phyloP scores from a whole-genome alignment of 1,139 yeast species.

The Pneumocystis jirovecii region DNA sequence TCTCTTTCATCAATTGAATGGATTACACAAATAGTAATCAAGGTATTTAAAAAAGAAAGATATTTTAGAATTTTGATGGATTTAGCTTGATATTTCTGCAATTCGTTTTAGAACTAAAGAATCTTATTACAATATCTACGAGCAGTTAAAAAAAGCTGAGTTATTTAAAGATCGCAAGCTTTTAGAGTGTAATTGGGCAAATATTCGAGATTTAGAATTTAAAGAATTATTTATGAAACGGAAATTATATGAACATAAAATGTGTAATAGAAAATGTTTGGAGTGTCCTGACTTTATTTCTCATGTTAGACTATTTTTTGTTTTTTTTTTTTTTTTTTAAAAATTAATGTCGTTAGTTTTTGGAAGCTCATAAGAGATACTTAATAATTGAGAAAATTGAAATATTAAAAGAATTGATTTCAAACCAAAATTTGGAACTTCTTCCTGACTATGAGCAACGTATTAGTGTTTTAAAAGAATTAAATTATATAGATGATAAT shows the following conservation, averaged over 20 bases:
- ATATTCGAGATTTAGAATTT: constrained; percentile 5
- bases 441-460: constrained; percentile 91
- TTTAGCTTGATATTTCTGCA: constrained; percentile 4
- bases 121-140: constrained; percentile 4
- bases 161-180: neutral
- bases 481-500: constrained; percentile 62
- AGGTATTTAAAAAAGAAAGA: neutral
- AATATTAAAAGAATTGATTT: constrained; percentile 44
- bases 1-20: constrained; percentile 15
- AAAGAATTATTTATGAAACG: constrained; percentile 36
- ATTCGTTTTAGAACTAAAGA: constrained; percentile 5
- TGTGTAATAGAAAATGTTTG: constrained; percentile 23
- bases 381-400: constrained; percentile 38
- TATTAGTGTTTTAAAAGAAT: constrained; percentile 52
- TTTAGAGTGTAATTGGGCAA: constrained; percentile 14
- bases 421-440: constrained; percentile 77
- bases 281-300: constrained; percentile 16
- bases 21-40: constrained; percentile 8
- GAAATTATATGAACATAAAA: constrained; percentile 26
- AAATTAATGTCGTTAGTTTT: constrained; percentile 18
- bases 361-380: constrained; percentile 31
- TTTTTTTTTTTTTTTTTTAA: constrained; percentile 15
- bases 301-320: constrained; percentile 9
- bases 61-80: neutral
- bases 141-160: constrained; percentile 1